These are phyloP conservation scores for Yamadazyma kanchanaburiensis DNA, from an alignment of 1,139 yeast species.

Conservation along the genomic window DNA sequence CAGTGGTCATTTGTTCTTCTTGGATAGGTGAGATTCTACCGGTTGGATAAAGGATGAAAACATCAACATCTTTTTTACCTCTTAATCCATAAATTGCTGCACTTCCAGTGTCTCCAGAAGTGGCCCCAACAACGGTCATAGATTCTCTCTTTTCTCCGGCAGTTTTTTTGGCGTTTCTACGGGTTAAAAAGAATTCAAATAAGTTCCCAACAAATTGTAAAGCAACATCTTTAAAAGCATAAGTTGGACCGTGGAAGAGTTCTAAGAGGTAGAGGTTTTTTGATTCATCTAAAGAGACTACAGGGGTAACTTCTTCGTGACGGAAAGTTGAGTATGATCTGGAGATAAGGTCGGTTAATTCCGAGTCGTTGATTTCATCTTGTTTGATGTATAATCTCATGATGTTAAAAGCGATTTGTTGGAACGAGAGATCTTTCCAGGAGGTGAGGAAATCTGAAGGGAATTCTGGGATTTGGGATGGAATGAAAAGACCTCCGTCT, in stretches of 20 bases:
- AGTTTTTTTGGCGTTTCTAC: constrained; percentile 66
- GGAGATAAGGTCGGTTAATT: constrained; percentile 57
- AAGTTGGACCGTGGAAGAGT: constrained; percentile 97
- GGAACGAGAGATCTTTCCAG: constrained; percentile 77
- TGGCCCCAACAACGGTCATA: constrained; percentile 97
- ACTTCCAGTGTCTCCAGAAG: constrained; percentile 98
- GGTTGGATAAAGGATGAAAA: constrained; percentile 92
- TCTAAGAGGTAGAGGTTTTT: constrained; percentile 71
- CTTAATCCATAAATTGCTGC: constrained; percentile 98
- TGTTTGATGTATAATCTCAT: constrained; percentile 72
- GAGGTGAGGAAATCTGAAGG: constrained; percentile 54
- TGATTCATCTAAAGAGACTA: constrained; percentile 53
- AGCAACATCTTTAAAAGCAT: constrained; percentile 98
- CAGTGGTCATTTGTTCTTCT: constrained; percentile 98
- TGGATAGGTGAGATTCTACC: constrained; percentile 97
- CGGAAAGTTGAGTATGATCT: constrained; percentile 90
- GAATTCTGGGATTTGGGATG: constrained; percentile 73
- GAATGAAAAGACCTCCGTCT: constrained; percentile 94
- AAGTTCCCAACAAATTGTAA: constrained; percentile 95
- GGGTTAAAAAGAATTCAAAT: constrained; percentile 83
- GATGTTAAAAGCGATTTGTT: constrained; percentile 82
- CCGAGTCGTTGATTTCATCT: constrained; percentile 68
- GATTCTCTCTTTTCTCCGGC: constrained; percentile 59
- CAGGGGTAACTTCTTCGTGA: constrained; percentile 80
- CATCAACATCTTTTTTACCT: constrained; percentile 94